Percentiles rank a stretch among this genome's conserved stretches.
phyloP scores from a whole-genome alignment of 1,284 basidiomycete genomes.

The Dichomitus squalens region DNA sequence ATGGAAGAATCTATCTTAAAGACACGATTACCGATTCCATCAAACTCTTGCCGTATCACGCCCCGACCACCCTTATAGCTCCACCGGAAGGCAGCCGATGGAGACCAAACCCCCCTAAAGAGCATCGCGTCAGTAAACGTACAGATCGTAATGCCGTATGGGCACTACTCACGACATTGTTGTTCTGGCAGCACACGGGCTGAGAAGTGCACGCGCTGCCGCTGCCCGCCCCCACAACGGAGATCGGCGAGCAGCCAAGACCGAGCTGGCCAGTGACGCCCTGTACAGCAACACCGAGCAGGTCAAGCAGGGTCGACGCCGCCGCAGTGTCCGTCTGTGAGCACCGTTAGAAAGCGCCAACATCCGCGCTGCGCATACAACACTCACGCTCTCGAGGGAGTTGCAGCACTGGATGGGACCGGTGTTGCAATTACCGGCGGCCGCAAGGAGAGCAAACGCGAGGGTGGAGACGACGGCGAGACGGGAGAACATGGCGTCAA shows the following conservation, averaged over 20 bases:
- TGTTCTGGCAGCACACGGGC: slow-evolving; percentile 24
- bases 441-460: slow-evolving; percentile 14
- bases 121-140: too few relatives aligned
- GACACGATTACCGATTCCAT: too few relatives aligned
- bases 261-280: slow-evolving; percentile 16
- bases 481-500: slow-evolving; percentile 11
- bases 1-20: too few relatives aligned
- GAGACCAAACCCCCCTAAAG: too few relatives aligned
- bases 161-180: slow-evolving; percentile 15
- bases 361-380: too few relatives aligned
- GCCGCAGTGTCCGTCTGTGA: slow-evolving; percentile 11
- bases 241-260: slow-evolving; percentile 18
- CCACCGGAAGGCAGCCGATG: too few relatives aligned
- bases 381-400: slow-evolving; percentile 17
- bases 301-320: slow-evolving; percentile 7
- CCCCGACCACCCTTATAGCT: too few relatives aligned
- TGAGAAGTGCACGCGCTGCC: slow-evolving; percentile 8
- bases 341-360: background rate
- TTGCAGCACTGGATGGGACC: slow-evolving; percentile 25
- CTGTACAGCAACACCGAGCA: slow-evolving; percentile 12
- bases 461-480: slow-evolving; percentile 7
- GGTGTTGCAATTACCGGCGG: slow-evolving; percentile 20
- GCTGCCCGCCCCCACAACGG: slow-evolving; percentile 17
- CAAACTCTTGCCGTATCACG: too few relatives aligned
- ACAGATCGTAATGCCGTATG: too few relatives aligned